These are phyloP conservation scores for Piromyces finnis DNA, from an alignment of 192 early-diverging fungal genomes.

Conservation along the genomic window DNA sequence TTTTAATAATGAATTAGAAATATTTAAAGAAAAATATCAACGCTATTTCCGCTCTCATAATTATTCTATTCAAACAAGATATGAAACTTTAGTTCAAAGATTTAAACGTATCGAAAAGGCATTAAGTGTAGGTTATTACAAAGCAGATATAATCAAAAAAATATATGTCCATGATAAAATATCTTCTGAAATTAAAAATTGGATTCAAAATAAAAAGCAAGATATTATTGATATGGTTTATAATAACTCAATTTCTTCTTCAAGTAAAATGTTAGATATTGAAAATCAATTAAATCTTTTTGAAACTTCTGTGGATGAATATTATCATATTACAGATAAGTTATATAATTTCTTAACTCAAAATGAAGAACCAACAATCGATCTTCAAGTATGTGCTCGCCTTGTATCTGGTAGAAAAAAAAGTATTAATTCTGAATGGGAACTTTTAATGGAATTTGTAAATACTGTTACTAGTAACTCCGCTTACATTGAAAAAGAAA, in stretches of 20 bases:
- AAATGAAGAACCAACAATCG: background rate
- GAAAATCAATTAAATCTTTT: background rate
- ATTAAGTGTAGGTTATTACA: background rate
- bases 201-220: background rate
- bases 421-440: background rate
- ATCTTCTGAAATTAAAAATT: background rate
- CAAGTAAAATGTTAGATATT: background rate
- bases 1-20: background rate
- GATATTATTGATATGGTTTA: background rate
- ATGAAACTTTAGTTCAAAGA: background rate
- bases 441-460: background rate
- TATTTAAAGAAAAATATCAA: background rate
- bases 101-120: background rate
- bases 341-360: background rate
- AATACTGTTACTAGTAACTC: background rate
- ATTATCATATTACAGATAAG: background rate
- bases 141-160: background rate
- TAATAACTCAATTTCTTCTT: background rate
- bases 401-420: background rate
- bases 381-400: background rate
- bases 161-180: background rate
- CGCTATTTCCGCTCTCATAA: background rate
- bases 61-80: background rate
- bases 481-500: background rate
- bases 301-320: background rate